Evolutionary conservation across 441 rosid genomes (phyloP), one percentile per base, ranked within the genome.

Genomic region (Biscutella laevigata): DNA sequence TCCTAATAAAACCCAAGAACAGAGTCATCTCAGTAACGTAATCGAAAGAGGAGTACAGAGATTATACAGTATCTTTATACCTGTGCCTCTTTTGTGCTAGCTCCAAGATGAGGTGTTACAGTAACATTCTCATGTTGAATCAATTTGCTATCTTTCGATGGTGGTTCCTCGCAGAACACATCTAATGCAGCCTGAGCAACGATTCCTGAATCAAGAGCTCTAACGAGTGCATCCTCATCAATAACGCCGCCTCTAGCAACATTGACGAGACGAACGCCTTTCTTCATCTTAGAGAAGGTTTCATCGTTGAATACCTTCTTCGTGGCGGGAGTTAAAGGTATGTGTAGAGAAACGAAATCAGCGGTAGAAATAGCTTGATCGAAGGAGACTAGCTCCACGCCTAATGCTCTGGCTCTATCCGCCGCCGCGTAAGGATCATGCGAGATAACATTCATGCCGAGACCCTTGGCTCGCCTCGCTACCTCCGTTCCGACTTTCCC

Each of bases 401-500:
- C 84, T 21, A 79, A 42, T 0, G 88, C 85, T 34, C 81, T 69
- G 11, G 88, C 88, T 59, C 85, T 73, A 44, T 82, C 88, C 0
- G 83, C 83, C 3, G 88, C 79, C 1, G 85, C 79, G 44, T 79
- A 82, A 25, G 88, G 88, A 14, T 82, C 88, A 21, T 82, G 81
- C 0, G 88, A 74, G 43, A 82, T 77, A 3, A 82, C 81, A 44
- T 71, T 69, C 88, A 82, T 82, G 22, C 88, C 88, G 7, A 82
- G 71, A 12, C 88, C 88, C 41, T 79, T 82, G 22, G 81, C 85
- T 25, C 85, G 71, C 19, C 96, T 60, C 4, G 97, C 94, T 30
- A 94, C 97, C 72, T 89, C 95, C 12, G 96, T 80, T 35, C 88
- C 88, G 4, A 82, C 88, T 73, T 82, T 82, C 0, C 88, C 88